These are phyloP conservation scores for Solanum gandarillasii DNA, from an alignment of 257 asterid species.

Conservation along the genomic window DNA sequence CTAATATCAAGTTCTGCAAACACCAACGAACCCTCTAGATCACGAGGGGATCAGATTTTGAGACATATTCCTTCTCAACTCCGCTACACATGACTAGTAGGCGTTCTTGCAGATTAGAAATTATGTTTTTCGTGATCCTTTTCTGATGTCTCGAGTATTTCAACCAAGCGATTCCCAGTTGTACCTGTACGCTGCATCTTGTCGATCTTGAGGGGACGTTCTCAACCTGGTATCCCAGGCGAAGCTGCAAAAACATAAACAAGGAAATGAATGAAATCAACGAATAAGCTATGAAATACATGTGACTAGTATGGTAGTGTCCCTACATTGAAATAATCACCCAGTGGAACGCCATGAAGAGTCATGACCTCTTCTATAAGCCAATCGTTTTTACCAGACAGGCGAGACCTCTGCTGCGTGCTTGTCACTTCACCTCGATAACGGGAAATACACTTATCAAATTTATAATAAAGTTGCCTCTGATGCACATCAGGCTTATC, in stretches of 20 bases:
- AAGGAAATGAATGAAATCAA: neutral
- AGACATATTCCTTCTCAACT: slow-evolving; percentile 81
- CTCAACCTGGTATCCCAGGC: slow-evolving; percentile 74
- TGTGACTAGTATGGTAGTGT: neutral
- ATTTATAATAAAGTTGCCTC: slow-evolving; percentile 83
- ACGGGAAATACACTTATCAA: slow-evolving; percentile 66
- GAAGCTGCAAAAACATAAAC: slow-evolving; percentile 50
- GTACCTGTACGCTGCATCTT: slow-evolving; percentile 76
- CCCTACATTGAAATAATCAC: slow-evolving; percentile 83
- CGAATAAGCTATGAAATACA: neutral
- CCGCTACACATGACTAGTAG: slow-evolving; percentile 64
- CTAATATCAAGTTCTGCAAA: neutral
- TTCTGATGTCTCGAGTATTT: slow-evolving; percentile 67
- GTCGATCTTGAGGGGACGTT: slow-evolving; percentile 57
- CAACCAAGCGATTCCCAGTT: slow-evolving; percentile 74
- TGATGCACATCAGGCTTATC: slow-evolving; percentile 75
- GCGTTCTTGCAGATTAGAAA: slow-evolving; percentile 63
- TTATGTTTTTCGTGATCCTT: slow-evolving; percentile 72
- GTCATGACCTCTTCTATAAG: slow-evolving; percentile 94
- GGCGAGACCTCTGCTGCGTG: slow-evolving; percentile 82
- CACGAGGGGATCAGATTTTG: slow-evolving; percentile 15
- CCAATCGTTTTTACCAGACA: slow-evolving; percentile 60
- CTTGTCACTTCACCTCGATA: slow-evolving; percentile 92
- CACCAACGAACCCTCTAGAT: neutral
- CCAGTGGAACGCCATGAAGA: slow-evolving; percentile 89